Percentiles rank a stretch among this genome's conserved stretches.
Conservation (phyloP, 257 asterid genomes). For the Buddleja alternifolia region DNA sequence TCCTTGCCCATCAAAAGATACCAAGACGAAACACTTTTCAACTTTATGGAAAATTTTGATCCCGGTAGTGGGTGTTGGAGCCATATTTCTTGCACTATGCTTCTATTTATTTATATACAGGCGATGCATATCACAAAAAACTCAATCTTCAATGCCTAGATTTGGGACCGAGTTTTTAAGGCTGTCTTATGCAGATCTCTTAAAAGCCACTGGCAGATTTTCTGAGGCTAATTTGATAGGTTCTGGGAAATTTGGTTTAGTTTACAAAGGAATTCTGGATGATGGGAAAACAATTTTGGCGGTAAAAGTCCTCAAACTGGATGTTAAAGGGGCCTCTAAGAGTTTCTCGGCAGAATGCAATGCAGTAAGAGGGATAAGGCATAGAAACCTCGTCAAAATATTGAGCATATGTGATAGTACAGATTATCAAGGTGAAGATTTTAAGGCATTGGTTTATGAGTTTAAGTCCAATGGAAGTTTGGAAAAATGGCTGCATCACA, state of each 20-base stretch:
- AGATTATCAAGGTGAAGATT: no score
- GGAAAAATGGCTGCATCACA: no score
- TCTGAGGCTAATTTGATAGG: no score
- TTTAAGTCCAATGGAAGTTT: no score
- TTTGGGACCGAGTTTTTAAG: neutral
- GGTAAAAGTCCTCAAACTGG: slow-evolving; percentile 28
- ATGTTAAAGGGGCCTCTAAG: slow-evolving; percentile 31
- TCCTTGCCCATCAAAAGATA: neutral
- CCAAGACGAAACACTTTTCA: neutral
- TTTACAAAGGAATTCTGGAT: no score
- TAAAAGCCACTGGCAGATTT: no score
- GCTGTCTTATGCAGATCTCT: no score
- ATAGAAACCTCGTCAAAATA: no score
- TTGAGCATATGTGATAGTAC: no score
- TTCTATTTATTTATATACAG: neutral
- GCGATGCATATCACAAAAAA: neutral
- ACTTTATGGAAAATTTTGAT: slow-evolving; percentile 13
- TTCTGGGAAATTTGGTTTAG: no score
- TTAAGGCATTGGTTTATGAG: no score
- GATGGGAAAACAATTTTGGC: slow-evolving; percentile 16
- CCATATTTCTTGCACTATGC: neutral
- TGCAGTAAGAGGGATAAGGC: slow-evolving; percentile 21
- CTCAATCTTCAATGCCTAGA: neutral
- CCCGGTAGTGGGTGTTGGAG: neutral
- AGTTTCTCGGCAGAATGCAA: slow-evolving; percentile 32